Evolutionary conservation across 352 stramenopile species (phyloP).

Genomic region (Phytopythium aichiense): DNA sequence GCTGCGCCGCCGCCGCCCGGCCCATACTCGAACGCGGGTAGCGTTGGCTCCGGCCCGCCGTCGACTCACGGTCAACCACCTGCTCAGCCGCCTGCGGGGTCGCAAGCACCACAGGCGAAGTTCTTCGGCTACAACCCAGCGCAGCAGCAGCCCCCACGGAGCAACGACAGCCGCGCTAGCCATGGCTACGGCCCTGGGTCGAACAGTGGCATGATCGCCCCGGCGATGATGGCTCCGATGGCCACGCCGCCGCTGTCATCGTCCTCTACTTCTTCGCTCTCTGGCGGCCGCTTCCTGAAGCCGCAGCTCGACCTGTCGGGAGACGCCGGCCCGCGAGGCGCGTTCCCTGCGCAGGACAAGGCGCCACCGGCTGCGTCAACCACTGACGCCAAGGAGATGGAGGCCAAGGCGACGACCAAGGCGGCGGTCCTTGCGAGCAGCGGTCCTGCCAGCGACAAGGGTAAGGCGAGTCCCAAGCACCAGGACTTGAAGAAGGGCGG

Average conservation of each 20-base stretch:
- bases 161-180: conserved; percentile 28
- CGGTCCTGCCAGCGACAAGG: conserved; percentile 71
- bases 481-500: conserved; percentile 55
- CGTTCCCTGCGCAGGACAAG: conserved; percentile 17
- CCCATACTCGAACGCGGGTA: conserved; percentile 3
- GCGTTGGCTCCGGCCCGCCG: conserved; percentile 7
- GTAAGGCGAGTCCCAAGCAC: conserved; percentile 58
- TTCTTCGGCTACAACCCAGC: conserved; percentile 9
- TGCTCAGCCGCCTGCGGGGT: conserved; percentile 6
- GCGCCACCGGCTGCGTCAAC: conserved; percentile 7
- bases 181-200: conserved; percentile 6
- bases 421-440: conserved; percentile 19
- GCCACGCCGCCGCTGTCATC: conserved; percentile 5
- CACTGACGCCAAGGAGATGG: conserved; percentile 14
- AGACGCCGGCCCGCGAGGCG: conserved; percentile 23
- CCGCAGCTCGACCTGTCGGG: conserved; percentile 42
- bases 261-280: background rate
- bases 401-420: conserved; percentile 13
- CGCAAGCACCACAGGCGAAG: background rate
- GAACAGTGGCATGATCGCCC: conserved; percentile 1
- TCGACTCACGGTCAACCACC: conserved; percentile 11
- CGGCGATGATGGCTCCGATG: conserved; percentile 7
- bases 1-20: background rate
- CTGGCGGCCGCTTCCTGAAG: conserved; percentile 17
- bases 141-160: conserved; percentile 28